A percentile compares a stretch with the other conserved stretches of the same genome.
Evolutionary conservation across 2,329 filamentous ascomycete genomes (phyloP).

Genomic region (Claviceps africana): DNA sequence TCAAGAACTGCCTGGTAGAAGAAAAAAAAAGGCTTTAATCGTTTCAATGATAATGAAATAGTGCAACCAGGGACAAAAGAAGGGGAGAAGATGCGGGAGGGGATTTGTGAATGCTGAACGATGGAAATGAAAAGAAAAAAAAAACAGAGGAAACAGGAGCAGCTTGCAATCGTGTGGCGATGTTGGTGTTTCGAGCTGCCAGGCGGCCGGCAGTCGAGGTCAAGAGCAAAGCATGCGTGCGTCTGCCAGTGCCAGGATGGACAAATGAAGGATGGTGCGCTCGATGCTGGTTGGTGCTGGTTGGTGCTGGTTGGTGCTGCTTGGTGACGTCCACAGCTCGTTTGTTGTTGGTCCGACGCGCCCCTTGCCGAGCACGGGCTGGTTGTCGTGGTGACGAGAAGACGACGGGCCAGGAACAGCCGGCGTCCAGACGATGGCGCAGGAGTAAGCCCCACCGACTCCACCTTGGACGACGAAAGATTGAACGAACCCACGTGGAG

Average conservation of each 20-base stretch:
- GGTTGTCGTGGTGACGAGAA: slow-evolving; percentile 2
- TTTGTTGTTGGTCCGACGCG: slow-evolving; percentile 7
- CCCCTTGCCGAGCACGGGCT: background rate
- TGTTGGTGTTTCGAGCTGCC: background rate
- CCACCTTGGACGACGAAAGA: background rate
- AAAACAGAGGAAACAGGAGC: background rate
- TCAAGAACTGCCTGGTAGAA: background rate
- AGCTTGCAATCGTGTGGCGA: background rate
- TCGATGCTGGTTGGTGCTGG: no score
- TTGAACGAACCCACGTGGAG: background rate
- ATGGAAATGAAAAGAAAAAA: background rate
- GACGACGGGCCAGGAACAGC: background rate
- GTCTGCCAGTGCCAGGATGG: background rate
- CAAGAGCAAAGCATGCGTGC: background rate
- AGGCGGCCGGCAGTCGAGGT: background rate
- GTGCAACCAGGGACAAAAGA: slow-evolving; percentile 2
- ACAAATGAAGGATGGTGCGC: background rate
- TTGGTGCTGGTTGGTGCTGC: background rate
- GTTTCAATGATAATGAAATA: slow-evolving; percentile 5
- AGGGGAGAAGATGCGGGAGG: background rate
- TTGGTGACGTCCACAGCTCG: slow-evolving; percentile 4
- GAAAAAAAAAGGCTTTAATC: slow-evolving; percentile 5
- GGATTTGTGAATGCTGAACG: background rate
- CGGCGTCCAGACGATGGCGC: background rate
- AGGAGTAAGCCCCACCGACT: background rate